Evolutionary conservation across 2,329 filamentous ascomycete species (phyloP).

Genomic region (Dothideomycetes sp.): DNA sequence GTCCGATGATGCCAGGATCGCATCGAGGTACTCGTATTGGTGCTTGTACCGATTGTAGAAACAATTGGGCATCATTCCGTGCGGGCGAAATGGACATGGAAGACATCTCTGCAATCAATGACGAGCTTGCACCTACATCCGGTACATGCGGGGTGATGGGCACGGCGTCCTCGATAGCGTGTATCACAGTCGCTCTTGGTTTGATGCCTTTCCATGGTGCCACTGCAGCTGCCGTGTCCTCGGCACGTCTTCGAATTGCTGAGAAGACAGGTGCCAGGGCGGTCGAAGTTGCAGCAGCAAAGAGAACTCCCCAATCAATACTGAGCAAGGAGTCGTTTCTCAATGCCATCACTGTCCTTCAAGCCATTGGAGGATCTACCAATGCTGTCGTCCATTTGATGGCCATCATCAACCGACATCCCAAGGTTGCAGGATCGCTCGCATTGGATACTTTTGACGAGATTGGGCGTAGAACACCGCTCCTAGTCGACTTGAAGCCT

Average conservation of each 20-base stretch:
- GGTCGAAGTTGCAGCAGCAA: slow-evolving; percentile 32
- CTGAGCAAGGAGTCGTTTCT: slow-evolving; percentile 40
- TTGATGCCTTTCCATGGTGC: slow-evolving; percentile 46
- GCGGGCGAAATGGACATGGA: slow-evolving; percentile 60
- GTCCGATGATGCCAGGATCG: slow-evolving; percentile 67
- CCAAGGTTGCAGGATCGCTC: slow-evolving; percentile 36
- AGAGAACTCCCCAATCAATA: slow-evolving; percentile 36
- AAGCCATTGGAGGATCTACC: slow-evolving; percentile 37
- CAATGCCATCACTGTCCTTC: slow-evolving; percentile 38
- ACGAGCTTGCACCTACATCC: slow-evolving; percentile 60
- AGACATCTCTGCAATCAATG: slow-evolving; percentile 61
- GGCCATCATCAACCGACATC: slow-evolving; percentile 42
- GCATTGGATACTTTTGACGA: slow-evolving; percentile 40
- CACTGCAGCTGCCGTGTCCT: slow-evolving; percentile 45
- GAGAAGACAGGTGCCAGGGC: slow-evolving; percentile 45
- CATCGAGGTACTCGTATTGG: slow-evolving; percentile 56
- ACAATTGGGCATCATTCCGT: slow-evolving; percentile 62
- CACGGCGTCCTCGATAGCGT: slow-evolving; percentile 50
- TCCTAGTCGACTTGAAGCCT: slow-evolving; percentile 45
- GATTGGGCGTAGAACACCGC: slow-evolving; percentile 38
- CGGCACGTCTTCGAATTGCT: slow-evolving; percentile 42
- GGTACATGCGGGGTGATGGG: slow-evolving; percentile 52
- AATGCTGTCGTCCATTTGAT: slow-evolving; percentile 37
- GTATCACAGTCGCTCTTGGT: slow-evolving; percentile 43
- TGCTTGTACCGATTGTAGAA: slow-evolving; percentile 66